These are phyloP conservation scores for Hymenoscyphus fructigenus DNA, from an alignment of 2,329 filamentous ascomycete species.

Conservation along the genomic window DNA sequence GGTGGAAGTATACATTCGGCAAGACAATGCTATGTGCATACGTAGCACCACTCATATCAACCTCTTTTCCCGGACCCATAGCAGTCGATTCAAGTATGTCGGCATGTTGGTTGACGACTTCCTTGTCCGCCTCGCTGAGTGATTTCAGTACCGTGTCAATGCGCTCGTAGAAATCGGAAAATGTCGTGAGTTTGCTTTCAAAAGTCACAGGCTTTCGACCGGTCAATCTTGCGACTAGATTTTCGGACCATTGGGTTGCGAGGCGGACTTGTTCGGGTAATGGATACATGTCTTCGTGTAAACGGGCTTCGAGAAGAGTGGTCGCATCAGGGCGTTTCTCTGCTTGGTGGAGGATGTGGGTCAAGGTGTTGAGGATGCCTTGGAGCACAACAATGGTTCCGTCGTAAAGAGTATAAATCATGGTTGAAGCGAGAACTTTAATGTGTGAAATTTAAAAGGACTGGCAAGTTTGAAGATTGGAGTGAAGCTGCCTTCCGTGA, in stretches of 20 bases:
- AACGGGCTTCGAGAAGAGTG: conserved; percentile 37
- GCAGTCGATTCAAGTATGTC: conserved; percentile 9
- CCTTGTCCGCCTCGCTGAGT: background rate
- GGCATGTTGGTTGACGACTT: background rate
- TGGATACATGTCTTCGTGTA: conserved; percentile 48
- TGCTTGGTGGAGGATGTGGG: conserved; percentile 34
- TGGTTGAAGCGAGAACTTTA: conserved; percentile 1
- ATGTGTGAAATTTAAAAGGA: background rate
- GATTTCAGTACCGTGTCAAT: background rate
- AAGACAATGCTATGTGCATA: conserved; percentile 50
- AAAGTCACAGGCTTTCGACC: conserved; percentile 26
- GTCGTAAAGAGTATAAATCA: conserved; percentile 33
- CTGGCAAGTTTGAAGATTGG: background rate
- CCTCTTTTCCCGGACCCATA: conserved; percentile 19
- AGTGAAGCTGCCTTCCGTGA: background rate
- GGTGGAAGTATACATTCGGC: conserved; percentile 64
- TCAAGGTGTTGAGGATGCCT: conserved; percentile 31
- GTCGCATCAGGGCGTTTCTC: conserved; percentile 23
- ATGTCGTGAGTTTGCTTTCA: background rate
- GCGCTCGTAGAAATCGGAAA: background rate
- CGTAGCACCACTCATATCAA: conserved; percentile 23
- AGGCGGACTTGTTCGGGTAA: conserved; percentile 44
- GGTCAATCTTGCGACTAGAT: conserved; percentile 31
- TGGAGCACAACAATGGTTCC: conserved; percentile 30
- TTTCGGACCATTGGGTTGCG: conserved; percentile 31